A percentile compares a stretch with the other conserved stretches of the same genome.
phyloP scores from a whole-genome alignment of 2,329 filamentous ascomycete species.

The Claviceps spartinae region DNA sequence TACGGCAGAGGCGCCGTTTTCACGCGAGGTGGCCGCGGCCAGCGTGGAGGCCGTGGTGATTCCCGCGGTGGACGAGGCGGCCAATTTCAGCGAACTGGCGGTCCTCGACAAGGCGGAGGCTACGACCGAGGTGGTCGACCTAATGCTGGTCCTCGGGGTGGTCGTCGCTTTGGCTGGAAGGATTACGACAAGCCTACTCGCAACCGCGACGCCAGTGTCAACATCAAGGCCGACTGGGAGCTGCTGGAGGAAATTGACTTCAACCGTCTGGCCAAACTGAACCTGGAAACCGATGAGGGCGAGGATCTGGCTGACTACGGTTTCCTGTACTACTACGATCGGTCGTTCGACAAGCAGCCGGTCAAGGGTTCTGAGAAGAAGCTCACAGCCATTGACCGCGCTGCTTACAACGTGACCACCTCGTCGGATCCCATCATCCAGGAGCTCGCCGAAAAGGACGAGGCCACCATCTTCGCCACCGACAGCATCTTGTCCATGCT shows the following conservation, averaged over 20 bases:
- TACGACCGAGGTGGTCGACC: conserved; percentile 64
- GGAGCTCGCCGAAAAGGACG: conserved; percentile 88
- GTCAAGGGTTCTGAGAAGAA: conserved; percentile 82
- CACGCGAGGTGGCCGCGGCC: conserved; percentile 67
- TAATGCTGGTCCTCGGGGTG: conserved; percentile 53
- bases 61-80: conserved; percentile 43
- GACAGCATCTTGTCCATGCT: conserved; percentile 97
- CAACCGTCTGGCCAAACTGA: conserved; percentile 86
- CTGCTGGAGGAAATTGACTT: conserved; percentile 98
- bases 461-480: conserved; percentile 92
- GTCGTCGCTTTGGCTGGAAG: conserved; percentile 92
- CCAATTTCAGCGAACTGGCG: conserved; percentile 58
- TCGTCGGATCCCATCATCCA: conserved; percentile 94
- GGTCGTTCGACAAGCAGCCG: conserved; percentile 82
- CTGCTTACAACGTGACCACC: conserved; percentile 95
- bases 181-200: conserved; percentile 97
- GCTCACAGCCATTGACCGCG: conserved; percentile 78
- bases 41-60: conserved; percentile 53
- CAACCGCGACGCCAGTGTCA: conserved; percentile 90
- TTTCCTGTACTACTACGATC: conserved; percentile 98
- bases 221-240: conserved; percentile 90
- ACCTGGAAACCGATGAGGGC: conserved; percentile 85
- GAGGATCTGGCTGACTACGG: conserved; percentile 93
- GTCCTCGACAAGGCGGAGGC: conserved; percentile 48
- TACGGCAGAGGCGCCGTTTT: conserved; percentile 86